Evolutionary conservation across 495 filamentous ascomycete genomes (phyloP).

Genomic region (Trichoderma virens): DNA sequence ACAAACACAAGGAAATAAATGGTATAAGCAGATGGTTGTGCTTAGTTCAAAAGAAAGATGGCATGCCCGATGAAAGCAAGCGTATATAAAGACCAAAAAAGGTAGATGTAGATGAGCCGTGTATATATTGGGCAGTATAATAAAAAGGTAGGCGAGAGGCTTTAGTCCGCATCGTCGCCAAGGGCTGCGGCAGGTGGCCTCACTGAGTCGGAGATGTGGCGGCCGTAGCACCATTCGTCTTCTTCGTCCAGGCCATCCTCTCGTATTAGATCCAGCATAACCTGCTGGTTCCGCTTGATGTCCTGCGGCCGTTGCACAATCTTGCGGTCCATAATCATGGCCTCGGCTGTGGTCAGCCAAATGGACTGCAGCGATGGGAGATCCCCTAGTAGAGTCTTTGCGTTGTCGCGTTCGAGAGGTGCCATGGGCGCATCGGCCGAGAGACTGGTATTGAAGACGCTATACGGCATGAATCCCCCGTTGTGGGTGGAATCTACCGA

Average conservation of each 20-base stretch:
- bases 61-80: neutral
- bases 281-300: slow-evolving; percentile 45
- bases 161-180: slow-evolving; percentile 33
- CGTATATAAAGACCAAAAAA: slow-evolving; percentile 10
- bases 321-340: slow-evolving; percentile 44
- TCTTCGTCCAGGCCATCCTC: slow-evolving; percentile 43
- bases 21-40: slow-evolving; percentile 2
- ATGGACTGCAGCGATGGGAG: slow-evolving; percentile 41
- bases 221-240: slow-evolving; percentile 48
- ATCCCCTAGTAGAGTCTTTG: slow-evolving; percentile 40
- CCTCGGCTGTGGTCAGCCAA: slow-evolving; percentile 46
- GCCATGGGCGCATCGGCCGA: slow-evolving; percentile 48
- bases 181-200: slow-evolving; percentile 40
- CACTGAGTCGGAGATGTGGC: slow-evolving; percentile 31
- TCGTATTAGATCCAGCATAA: slow-evolving; percentile 45
- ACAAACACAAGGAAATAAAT: neutral
- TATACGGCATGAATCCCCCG: slow-evolving; percentile 16
- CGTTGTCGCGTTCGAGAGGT: slow-evolving; percentile 35
- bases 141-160: neutral
- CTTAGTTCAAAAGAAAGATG: neutral
- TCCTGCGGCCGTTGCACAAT: slow-evolving; percentile 44
- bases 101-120: slow-evolving; percentile 12
- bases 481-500: slow-evolving; percentile 9
- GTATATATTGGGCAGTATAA: neutral
- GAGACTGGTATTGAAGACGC: slow-evolving; percentile 45